Conservation (phyloP, 169 alveolate species). For the Plasmodium vivax region DNA sequence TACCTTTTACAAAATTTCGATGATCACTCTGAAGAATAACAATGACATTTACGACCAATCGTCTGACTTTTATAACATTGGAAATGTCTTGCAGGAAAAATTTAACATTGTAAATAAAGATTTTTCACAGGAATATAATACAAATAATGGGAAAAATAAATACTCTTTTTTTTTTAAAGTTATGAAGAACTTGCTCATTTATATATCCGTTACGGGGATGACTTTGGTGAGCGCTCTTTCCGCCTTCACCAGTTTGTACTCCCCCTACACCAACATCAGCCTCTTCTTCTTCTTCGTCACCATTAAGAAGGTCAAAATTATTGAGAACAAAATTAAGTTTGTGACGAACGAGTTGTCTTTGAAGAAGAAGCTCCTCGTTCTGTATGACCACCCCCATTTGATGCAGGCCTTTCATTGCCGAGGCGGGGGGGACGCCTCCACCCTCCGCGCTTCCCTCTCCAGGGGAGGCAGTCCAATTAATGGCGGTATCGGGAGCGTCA, state of each 20-base stretch:
- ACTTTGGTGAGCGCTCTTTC: constrained; percentile 65
- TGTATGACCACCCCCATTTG: constrained; percentile 36
- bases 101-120: constrained; percentile 20
- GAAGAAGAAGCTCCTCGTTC: constrained; percentile 28
- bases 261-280: constrained; percentile 55
- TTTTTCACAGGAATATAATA: constrained; percentile 43
- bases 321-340: constrained; percentile 43
- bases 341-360: constrained; percentile 13
- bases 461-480: neutral
- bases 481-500: too few species aligned
- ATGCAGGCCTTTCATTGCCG: neutral
- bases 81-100: constrained; percentile 17
- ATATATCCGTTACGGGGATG: constrained; percentile 71
- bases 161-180: constrained; percentile 17
- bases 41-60: constrained; percentile 27
- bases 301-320: constrained; percentile 32
- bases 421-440: neutral
- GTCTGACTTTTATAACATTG: constrained; percentile 46
- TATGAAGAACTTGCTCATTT: constrained; percentile 36
- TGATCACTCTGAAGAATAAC: constrained; percentile 43
- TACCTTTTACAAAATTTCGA: constrained; percentile 46
- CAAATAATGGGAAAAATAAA: constrained; percentile 25
- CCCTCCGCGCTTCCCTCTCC: neutral
- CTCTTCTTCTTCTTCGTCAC: constrained; percentile 42
- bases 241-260: constrained; percentile 64